A percentile compares a stretch with the other conserved stretches of the same genome.
phyloP scores from a whole-genome alignment of 2,329 filamentous ascomycete genomes.

The Myotisia sp. region DNA sequence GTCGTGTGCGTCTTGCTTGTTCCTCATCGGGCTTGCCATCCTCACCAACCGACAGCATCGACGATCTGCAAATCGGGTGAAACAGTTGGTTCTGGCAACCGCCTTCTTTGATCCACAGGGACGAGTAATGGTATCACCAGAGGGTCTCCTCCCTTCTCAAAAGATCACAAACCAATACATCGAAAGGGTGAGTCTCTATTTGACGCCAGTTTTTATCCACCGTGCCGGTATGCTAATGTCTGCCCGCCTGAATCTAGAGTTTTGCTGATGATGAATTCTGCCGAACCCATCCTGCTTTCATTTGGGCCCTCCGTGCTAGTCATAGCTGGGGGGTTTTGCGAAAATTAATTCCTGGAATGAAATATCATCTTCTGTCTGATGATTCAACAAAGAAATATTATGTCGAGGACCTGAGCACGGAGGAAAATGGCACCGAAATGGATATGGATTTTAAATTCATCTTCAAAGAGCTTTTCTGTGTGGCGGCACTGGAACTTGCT shows the following conservation, averaged over 20 bases:
- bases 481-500: conserved; percentile 62
- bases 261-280: conserved; percentile 62
- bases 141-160: conserved; percentile 33
- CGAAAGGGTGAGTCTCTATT: conserved; percentile 39
- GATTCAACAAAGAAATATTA: conserved; percentile 36
- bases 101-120: conserved; percentile 32
- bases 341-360: conserved; percentile 58
- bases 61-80: conserved; percentile 44
- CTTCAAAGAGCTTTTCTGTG: conserved; percentile 71
- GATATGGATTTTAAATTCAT: conserved; percentile 59
- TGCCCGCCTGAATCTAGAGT: conserved; percentile 19
- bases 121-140: conserved; percentile 33
- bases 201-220: not conserved
- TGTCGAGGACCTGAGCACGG: conserved; percentile 29
- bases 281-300: conserved; percentile 62
- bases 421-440: conserved; percentile 35
- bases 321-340: conserved; percentile 59
- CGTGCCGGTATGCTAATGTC: not conserved
- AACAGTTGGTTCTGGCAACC: conserved; percentile 41
- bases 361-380: conserved; percentile 47
- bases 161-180: conserved; percentile 69
- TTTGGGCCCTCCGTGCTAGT: conserved; percentile 75
- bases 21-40: conserved; percentile 43
- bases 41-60: conserved; percentile 41
- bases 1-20: conserved; percentile 47